Conservation (phyloP, 257 asterid species). For the Solanum tarijense region DNA sequence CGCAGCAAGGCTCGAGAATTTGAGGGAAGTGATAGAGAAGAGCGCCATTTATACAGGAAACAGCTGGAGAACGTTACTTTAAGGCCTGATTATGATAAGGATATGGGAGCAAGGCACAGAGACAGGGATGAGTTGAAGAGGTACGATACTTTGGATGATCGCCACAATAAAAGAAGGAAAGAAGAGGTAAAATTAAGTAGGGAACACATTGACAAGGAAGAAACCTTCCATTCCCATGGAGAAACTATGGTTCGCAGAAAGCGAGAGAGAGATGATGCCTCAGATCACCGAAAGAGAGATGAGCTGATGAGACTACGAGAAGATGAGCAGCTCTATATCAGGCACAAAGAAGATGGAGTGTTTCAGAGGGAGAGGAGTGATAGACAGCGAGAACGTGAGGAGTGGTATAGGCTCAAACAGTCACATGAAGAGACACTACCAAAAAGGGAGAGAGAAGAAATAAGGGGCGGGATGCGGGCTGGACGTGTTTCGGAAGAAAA, state of each 20-base stretch:
- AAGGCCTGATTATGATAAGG: conserved; percentile 52
- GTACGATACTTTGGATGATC: conserved; percentile 42
- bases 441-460: conserved; percentile 74
- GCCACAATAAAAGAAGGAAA: conserved; percentile 60
- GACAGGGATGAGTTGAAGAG: conserved; percentile 52
- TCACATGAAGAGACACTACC: conserved; percentile 45
- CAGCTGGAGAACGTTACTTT: conserved; percentile 51
- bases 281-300: conserved; percentile 69
- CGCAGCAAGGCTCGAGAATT: conserved; percentile 47
- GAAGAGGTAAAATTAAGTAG: conserved; percentile 44
- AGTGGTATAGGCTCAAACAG: conserved; percentile 66
- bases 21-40: conserved; percentile 60
- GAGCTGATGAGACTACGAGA: conserved; percentile 48
- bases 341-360: conserved; percentile 63
- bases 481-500: conserved; percentile 65
- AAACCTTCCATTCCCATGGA: conserved; percentile 33
- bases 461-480: conserved; percentile 42
- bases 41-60: conserved; percentile 41
- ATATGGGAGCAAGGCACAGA: conserved; percentile 44
- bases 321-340: conserved; percentile 48
- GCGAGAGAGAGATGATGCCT: conserved; percentile 73
- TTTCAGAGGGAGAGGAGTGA: conserved; percentile 64
- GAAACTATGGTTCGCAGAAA: conserved; percentile 61
- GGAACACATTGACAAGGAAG: conserved; percentile 55
- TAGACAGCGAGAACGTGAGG: conserved; percentile 77